Base-by-base conservation (phyloP, 2,329 filamentous ascomycete genomes). In the Diplocarpon rosae region DNA sequence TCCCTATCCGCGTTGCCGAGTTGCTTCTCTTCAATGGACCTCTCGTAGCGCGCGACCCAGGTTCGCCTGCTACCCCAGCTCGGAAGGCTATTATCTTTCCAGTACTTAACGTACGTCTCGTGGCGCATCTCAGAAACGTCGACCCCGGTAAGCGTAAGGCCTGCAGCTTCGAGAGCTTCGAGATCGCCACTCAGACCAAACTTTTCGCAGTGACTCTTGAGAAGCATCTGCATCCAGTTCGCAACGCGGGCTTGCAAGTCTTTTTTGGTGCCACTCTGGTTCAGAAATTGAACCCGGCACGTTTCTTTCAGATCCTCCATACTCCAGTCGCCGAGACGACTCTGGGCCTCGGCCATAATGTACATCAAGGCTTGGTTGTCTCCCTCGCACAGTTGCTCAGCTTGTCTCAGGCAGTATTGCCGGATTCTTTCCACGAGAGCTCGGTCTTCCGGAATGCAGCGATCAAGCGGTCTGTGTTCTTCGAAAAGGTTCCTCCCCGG, bases 401-500 rank as follows among this genome's bases (percentile, higher is more conserved):
- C 41, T 34, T 37, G 9, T 5, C n/a, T 5, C 16, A 48, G 32
- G 27, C 38, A 32, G 14, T 33, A 44, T 8, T 39, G 29, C 6
- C 41, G 37, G 2, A 48, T 38, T 30, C 46, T 24, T 15, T 40
- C 42, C 10, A 48, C 36, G 16, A 48, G 11, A 27, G 36, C 33
- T 35, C 32, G 27, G 30, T 48, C 37, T 7, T 13, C 10, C 10
- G 28, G 14, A 7, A 33, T 37, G 9, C 15, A 14, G 5, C 10
- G 29, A 29, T 40, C 34, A 13, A 48, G 38, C 13, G 13, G 29
- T 30, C 8, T 8, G 13, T 33, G 34, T 35, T 37, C 20, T 11
- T 44, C 30, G 27, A 44, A 37, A n/a, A 20, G 14, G 13, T 14
- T 28, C 24, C 29, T 16, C 12, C 24, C 31, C 8, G 16, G 12